Percentiles rank a stretch among this genome's conserved stretches.
Evolutionary conservation across 2,329 filamentous ascomycete species (phyloP).

Genomic region (Alternaria rosae): DNA sequence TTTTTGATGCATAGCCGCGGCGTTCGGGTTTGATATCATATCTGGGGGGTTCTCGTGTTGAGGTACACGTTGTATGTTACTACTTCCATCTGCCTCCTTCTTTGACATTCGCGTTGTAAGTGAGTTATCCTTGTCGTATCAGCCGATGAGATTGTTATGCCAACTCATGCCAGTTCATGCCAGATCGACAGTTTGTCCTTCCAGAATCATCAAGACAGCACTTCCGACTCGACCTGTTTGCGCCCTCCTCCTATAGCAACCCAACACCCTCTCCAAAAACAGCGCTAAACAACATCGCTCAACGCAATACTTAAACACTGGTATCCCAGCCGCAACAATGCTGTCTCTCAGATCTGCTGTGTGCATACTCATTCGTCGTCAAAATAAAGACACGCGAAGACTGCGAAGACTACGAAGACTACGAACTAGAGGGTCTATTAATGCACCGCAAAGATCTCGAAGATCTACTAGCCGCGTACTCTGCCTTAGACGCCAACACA

Average conservation of each 20-base stretch:
- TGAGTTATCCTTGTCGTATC: not conserved
- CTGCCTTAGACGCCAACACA: not conserved
- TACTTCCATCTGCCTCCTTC: not conserved
- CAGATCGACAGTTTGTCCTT: not conserved
- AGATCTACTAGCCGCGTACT: not conserved
- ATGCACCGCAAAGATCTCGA: not conserved
- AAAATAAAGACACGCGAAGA: not conserved
- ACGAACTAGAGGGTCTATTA: not conserved
- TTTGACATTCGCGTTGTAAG: not conserved
- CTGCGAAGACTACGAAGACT: not conserved
- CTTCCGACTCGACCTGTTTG: too few species aligned
- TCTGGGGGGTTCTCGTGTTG: not conserved
- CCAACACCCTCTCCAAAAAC: too few species aligned
- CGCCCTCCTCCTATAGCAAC: too few species aligned
- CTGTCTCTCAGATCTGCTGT: not conserved
- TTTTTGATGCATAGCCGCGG: slow-evolving; percentile 16
- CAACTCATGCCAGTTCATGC: not conserved
- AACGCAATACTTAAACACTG: too few species aligned
- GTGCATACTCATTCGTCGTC: not conserved
- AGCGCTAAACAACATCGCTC: too few species aligned
- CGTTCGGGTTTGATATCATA: slow-evolving; percentile 11
- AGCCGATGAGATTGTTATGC: not conserved
- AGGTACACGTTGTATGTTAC: not conserved
- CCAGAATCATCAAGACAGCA: not conserved
- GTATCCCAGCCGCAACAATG: too few species aligned